Evolutionary conservation across 1,284 basidiomycete species (phyloP), one percentile per base, ranked within the genome.

Genomic region (Fomitopsis pinicola): DNA sequence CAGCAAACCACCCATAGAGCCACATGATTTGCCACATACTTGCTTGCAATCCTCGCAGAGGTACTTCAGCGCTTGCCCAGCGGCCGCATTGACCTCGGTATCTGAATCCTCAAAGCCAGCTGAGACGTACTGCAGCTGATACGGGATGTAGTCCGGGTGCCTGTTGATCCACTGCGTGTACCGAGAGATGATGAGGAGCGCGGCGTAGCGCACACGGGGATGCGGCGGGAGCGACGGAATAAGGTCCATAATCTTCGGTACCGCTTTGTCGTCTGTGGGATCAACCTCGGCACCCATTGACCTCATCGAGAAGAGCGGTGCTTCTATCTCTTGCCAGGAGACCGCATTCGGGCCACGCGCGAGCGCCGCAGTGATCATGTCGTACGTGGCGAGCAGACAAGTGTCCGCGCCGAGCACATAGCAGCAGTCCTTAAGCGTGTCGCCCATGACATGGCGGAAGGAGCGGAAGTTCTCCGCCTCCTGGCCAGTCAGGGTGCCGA

Each of bases 391-490:
- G 57, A 88, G 78, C 46, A 99, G 82, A 71, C 97, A 99, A 4
- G 84, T 82, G 54, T 94, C 89, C 2, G 95, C 85, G 35, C 95
- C 93, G 42, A 99, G 84, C 42, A 99, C 95, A 65, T 91, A 87
- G 76, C 97, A 99, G 73, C 97, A 99, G 74, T 99, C 97, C 77
- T 99, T 99, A 67, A 99, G 84, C 5, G 97, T 99, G 74, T 99
- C 97, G 58, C 97, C 97, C 92, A 99, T 99, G 65, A 95, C 88
- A 78, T 99, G 97, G 59, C 97, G 83, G 82, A 99, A 99, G 6
- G 87, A 85, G 28, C 97, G 85, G 82, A 99, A 99, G 71, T 92
- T 91, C 65, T 99, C 97, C 10, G 89, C 84, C 73, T 98, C 97
- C 75, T 97, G 92, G 3, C 89, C 87, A 3, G 84, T 83, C 67